A percentile compares a stretch with the other conserved stretches of the same genome.
phyloP scores from a whole-genome alignment of 83 land plant species.

The Diphasiastrum complanatum region DNA sequence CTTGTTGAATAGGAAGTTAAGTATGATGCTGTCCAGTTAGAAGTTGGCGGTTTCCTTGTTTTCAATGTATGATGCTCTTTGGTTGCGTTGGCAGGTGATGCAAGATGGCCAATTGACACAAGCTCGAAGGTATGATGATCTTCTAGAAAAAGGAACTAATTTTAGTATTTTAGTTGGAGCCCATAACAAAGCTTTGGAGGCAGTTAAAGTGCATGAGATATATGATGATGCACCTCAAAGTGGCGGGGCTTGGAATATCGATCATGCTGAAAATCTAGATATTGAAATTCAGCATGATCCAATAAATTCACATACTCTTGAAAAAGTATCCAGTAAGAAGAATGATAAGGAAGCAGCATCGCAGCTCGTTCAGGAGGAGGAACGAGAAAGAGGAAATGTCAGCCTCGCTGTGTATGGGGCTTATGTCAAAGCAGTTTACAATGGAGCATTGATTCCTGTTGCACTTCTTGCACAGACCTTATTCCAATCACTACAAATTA shows the following conservation, averaged over 20 bases:
- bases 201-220: slow-evolving; percentile 1
- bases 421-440: slow-evolving; percentile 48
- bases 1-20: background rate
- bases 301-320: background rate
- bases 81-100: slow-evolving; percentile 15
- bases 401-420: slow-evolving; percentile 48
- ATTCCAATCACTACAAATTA: slow-evolving; percentile 59
- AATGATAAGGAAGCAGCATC: background rate
- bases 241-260: background rate
- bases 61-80: background rate
- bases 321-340: background rate
- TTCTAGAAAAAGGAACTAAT: slow-evolving; percentile 17
- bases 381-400: background rate
- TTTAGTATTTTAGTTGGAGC: slow-evolving; percentile 17
- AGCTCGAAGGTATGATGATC: slow-evolving; percentile 18
- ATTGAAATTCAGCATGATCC: background rate
- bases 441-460: slow-evolving; percentile 52
- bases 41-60: background rate
- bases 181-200: slow-evolving; percentile 21
- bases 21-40: background rate
- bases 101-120: slow-evolving; percentile 18
- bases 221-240: background rate
- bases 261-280: background rate
- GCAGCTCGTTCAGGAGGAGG: slow-evolving; percentile 3
- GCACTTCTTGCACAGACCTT: slow-evolving; percentile 49